These are phyloP conservation scores for Fraxinus velutina DNA, from an alignment of 305 asterid species.

Conservation along the genomic window DNA sequence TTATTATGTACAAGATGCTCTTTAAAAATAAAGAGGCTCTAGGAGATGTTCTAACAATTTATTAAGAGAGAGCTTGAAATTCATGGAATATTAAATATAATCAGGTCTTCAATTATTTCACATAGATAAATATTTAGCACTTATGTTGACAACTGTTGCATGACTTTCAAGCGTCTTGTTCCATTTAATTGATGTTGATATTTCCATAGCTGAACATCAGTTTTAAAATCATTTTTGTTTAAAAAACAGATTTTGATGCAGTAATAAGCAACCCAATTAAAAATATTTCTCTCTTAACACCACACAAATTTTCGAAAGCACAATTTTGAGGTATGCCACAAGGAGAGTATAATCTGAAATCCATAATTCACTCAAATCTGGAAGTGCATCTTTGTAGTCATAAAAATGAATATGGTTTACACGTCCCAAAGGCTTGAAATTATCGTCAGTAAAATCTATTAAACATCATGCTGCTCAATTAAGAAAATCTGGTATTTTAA, in stretches of 20 bases:
- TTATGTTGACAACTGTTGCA: neutral
- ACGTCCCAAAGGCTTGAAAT: neutral
- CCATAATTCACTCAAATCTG: neutral
- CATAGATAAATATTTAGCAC: neutral
- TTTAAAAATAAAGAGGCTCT: neutral
- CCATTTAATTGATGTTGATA: neutral
- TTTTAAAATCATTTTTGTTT: neutral
- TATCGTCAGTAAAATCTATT: neutral
- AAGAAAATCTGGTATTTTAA: slow-evolving; percentile 2
- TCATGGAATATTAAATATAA: neutral
- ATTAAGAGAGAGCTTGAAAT: neutral
- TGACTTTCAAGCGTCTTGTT: neutral
- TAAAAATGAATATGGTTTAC: neutral
- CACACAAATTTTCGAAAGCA: neutral
- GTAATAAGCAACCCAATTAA: neutral
- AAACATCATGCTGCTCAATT: neutral
- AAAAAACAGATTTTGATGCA: neutral
- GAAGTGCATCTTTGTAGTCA: neutral
- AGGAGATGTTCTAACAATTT: neutral
- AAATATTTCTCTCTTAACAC: neutral
- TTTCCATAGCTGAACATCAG: neutral
- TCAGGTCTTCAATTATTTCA: neutral
- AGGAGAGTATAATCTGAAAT: neutral
- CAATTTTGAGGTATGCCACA: neutral
- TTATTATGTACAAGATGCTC: neutral